A percentile compares a stretch with the other conserved stretches of the same genome.
These are phyloP conservation scores for Oxyria digyna DNA, from an alignment of 148 eudicot species.

Conservation along the genomic window DNA sequence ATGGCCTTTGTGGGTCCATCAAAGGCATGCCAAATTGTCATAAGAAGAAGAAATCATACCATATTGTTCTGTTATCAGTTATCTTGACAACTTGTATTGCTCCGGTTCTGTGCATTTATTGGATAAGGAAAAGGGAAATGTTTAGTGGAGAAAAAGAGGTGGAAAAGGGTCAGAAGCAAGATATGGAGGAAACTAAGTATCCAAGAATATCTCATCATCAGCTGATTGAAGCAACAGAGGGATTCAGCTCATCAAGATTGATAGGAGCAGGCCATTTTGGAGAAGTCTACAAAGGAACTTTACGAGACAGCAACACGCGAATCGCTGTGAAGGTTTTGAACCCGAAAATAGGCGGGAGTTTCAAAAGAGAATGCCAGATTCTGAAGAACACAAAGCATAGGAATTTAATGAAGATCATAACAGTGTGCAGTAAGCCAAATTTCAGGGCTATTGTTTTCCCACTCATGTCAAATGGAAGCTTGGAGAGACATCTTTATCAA, in stretches of 20 bases:
- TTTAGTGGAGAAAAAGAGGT: slow-evolving; percentile 11
- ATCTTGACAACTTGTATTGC: slow-evolving; percentile 24
- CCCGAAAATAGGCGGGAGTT: slow-evolving; percentile 28
- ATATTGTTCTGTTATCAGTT: slow-evolving; percentile 22
- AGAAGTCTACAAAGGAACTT: slow-evolving; percentile 61
- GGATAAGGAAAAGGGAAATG: slow-evolving; percentile 18
- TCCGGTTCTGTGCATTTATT: slow-evolving; percentile 25
- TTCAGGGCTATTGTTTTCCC: slow-evolving; percentile 83
- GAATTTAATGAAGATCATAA: slow-evolving; percentile 57
- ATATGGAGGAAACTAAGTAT: slow-evolving; percentile 31
- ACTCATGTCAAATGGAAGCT: slow-evolving; percentile 75
- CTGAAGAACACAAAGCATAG: slow-evolving; percentile 55
- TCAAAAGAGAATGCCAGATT: slow-evolving; percentile 63
- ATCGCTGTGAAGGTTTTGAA: slow-evolving; percentile 73
- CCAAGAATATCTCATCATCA: slow-evolving; percentile 47
- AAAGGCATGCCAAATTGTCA: slow-evolving; percentile 40
- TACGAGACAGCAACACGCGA: slow-evolving; percentile 36
- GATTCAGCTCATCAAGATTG: slow-evolving; percentile 40
- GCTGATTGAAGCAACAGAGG: slow-evolving; percentile 65
- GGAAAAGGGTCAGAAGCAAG: slow-evolving; percentile 20
- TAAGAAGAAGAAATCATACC: slow-evolving; percentile 14
- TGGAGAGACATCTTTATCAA: slow-evolving; percentile 61
- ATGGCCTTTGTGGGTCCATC: slow-evolving; percentile 51
- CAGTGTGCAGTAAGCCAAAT: slow-evolving; percentile 54
- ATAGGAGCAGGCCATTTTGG: slow-evolving; percentile 71